phyloP scores from a whole-genome alignment of 2,329 filamentous ascomycete genomes.

The Pyrenophora seminiperda region DNA sequence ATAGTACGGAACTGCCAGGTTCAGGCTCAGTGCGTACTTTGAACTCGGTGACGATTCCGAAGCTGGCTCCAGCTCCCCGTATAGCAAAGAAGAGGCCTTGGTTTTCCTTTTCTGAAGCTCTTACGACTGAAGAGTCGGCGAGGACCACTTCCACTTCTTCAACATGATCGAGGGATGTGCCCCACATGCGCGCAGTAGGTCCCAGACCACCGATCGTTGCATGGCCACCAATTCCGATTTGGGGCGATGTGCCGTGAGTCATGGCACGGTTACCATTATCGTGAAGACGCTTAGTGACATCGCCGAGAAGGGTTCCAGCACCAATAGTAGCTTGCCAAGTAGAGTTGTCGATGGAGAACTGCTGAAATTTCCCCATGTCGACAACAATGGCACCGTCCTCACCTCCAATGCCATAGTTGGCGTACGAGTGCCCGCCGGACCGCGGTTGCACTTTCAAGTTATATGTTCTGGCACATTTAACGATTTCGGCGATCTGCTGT shows the following conservation, averaged over 20 bases:
- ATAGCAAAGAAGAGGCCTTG: slow-evolving; percentile 52
- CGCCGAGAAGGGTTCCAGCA: slow-evolving; percentile 56
- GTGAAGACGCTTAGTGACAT: slow-evolving; percentile 44
- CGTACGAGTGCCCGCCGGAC: slow-evolving; percentile 69
- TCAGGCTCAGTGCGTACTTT: slow-evolving; percentile 45
- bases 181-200: slow-evolving; percentile 42
- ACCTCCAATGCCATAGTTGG: slow-evolving; percentile 55
- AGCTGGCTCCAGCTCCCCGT: slow-evolving; percentile 51
- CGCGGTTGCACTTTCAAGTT: slow-evolving; percentile 64
- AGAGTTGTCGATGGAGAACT: slow-evolving; percentile 51
- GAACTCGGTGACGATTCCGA: slow-evolving; percentile 51
- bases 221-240: slow-evolving; percentile 47
- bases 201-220: slow-evolving; percentile 47
- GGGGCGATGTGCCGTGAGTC: slow-evolving; percentile 53
- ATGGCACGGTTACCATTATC: slow-evolving; percentile 50
- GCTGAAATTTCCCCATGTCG: slow-evolving; percentile 56
- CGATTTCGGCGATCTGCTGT: slow-evolving; percentile 60
- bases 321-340: slow-evolving; percentile 56
- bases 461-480: slow-evolving; percentile 62
- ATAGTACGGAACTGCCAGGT: slow-evolving; percentile 39
- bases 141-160: slow-evolving; percentile 48
- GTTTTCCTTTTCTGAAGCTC: slow-evolving; percentile 45
- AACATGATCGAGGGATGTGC: slow-evolving; percentile 42
- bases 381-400: slow-evolving; percentile 55
- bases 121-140: slow-evolving; percentile 47